A percentile compares a stretch with the other conserved stretches of the same genome.
These are phyloP conservation scores for Debaryomyces tyrocola DNA, from an alignment of 805 yeast genomes.

Conservation along the genomic window DNA sequence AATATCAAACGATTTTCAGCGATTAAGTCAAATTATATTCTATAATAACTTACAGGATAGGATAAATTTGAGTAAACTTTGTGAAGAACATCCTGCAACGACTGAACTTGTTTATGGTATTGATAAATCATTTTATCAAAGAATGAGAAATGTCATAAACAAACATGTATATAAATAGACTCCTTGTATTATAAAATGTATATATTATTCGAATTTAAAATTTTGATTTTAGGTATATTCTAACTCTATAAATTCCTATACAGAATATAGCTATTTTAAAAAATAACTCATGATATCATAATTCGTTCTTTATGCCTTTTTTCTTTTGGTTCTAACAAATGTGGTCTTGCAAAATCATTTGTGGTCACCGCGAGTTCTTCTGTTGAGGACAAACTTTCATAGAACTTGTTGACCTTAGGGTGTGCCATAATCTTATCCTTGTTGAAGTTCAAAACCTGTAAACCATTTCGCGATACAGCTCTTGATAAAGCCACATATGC, in stretches of 20 bases:
- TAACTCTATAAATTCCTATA: too few relatives aligned
- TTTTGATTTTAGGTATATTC: too few relatives aligned
- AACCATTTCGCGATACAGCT: constrained; percentile 79
- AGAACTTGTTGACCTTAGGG: constrained; percentile 68
- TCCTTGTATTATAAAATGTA: neutral
- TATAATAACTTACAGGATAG: constrained; percentile 11
- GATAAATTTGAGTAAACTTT: neutral
- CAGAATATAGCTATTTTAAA: too few relatives aligned
- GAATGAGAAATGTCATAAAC: neutral
- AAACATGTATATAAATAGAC: neutral
- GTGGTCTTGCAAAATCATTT: neutral
- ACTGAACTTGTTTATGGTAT: neutral
- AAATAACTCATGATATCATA: too few relatives aligned
- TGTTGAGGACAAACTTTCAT: constrained; percentile 46
- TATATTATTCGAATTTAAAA: neutral
- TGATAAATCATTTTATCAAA: neutral
- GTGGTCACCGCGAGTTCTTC: constrained; percentile 17
- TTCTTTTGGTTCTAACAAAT: neutral
- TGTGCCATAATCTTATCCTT: constrained; percentile 66
- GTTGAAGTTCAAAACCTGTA: constrained; percentile 77
- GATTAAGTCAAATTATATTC: constrained; percentile 16
- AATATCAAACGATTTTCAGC: constrained; percentile 8
- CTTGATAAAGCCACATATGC: constrained; percentile 94
- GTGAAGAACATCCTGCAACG: neutral
- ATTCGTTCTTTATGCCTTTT: neutral